Evolutionary conservation across 306 rosid genomes (phyloP).

Genomic region (Cicer arietinum): DNA sequence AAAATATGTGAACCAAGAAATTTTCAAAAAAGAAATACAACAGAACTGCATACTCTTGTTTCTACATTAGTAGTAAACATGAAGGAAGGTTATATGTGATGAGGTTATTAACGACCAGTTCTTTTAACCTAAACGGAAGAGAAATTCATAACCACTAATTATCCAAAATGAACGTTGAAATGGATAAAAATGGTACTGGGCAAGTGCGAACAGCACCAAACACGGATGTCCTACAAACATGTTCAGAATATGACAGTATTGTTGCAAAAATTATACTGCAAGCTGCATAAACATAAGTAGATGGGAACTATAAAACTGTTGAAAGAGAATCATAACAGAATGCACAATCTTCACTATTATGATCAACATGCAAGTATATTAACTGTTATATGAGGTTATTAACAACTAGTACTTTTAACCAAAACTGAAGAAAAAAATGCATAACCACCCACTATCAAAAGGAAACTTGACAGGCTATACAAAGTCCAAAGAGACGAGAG

Average conservation of each 20-base stretch:
- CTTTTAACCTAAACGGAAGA: not conserved
- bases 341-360: constrained; percentile 6
- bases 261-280: not conserved
- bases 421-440: constrained; percentile 24
- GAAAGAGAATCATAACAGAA: constrained; percentile 1
- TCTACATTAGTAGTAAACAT: not conserved
- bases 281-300: constrained; percentile 11
- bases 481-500: constrained; percentile 6
- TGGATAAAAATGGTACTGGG: not conserved
- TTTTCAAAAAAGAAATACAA: not conserved
- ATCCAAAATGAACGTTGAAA: not conserved
- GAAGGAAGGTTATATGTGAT: not conserved
- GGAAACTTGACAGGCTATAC: constrained; percentile 38
- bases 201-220: not conserved
- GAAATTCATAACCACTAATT: not conserved
- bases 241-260: not conserved
- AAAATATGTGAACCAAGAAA: not conserved
- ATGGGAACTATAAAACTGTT: not conserved
- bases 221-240: not conserved
- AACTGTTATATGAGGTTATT: not conserved
- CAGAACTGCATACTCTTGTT: not conserved
- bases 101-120: not conserved
- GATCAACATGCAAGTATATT: constrained; percentile 19
- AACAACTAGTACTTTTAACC: constrained; percentile 26
- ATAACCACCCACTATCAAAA: constrained; percentile 35